Base-by-base conservation (phyloP, 257 asterid genomes). In the Nicotiana noctiflora region DNA sequence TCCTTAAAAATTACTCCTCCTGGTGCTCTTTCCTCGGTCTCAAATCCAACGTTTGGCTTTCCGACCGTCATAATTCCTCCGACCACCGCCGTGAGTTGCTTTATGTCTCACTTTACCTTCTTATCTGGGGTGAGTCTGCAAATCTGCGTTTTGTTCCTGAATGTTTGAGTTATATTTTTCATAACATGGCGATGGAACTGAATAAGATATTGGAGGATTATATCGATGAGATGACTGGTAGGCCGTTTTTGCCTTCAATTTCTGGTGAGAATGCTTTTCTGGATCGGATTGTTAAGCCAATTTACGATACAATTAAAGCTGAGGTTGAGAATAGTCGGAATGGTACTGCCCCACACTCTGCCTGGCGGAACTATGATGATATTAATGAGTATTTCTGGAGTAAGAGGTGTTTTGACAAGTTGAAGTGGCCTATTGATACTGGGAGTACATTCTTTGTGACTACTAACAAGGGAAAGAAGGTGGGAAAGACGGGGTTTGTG, bases 71-170 rank as follows among this genome's bases (percentile, higher is more conserved):
- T 63, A 88, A 81, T 29, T 75, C 85, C 65, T 81, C 91, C 7
- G 97, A 92, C 49, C 90, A 89, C 85, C 89, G 99, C 81, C 90
- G 97, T 2, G 99, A 94, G 89, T 90, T 96, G n/a, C 85, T 96
- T 23, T 96, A 96, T 27, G 98, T 96, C 1, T 88, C 97, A 3
- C 90, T 96, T 7, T 94, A 88, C 84, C 85, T 95, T 82, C 90
- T 96, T 68, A 89, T 94, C 11, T 96, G 99, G 99, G 99, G 99
- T 31, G 99, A 94, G 90, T 90, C 98, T 34, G 98, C 98, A n/a
- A 96, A 96, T 84, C 72, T 96, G 53, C 91, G 98, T 0, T 96
- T 96, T 81, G 88, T 92, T 53, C 99, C 99, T 2, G 99, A 96
- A 83, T 94, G 98, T 75, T 59, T 96, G 15, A 89, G 92, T 64